Conservation (phyloP, 805 yeast species). For the Candida taoyuanica region DNA sequence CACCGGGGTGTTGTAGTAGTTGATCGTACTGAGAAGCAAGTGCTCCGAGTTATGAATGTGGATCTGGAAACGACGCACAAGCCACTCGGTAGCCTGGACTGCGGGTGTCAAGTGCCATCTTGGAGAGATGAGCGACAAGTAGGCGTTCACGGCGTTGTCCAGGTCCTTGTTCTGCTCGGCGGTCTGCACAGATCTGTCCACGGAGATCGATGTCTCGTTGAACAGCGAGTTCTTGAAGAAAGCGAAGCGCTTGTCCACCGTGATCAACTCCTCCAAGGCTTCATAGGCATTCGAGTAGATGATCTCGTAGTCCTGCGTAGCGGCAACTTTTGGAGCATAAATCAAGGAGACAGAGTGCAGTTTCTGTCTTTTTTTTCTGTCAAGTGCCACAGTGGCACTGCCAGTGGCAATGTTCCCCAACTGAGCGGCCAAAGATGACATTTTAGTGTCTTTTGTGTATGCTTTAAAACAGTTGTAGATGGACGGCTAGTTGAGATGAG, state of each 20-base stretch:
- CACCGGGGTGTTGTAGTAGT: slow-evolving; percentile 71
- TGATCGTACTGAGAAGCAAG: slow-evolving; percentile 66
- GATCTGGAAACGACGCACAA: slow-evolving; percentile 83
- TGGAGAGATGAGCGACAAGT: slow-evolving; percentile 69
- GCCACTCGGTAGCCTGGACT: slow-evolving; percentile 87
- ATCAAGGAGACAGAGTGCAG: slow-evolving; percentile 85
- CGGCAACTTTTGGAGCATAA: slow-evolving; percentile 81
- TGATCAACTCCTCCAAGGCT: slow-evolving; percentile 68
- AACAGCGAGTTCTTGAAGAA: slow-evolving; percentile 70
- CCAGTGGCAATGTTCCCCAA: slow-evolving; percentile 62
- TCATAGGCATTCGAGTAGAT: slow-evolving; percentile 68
- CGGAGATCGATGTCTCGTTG: slow-evolving; percentile 70
- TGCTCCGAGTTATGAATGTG: slow-evolving; percentile 76
- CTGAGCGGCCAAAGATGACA: slow-evolving; percentile 77
- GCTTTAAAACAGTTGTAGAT: not conserved
- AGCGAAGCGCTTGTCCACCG: slow-evolving; percentile 70
- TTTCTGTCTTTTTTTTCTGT: slow-evolving; percentile 81
- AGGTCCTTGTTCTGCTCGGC: slow-evolving; percentile 72
- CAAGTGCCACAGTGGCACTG: slow-evolving; percentile 70
- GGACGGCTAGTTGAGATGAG: too few relatives aligned
- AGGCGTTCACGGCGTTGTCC: slow-evolving; percentile 69
- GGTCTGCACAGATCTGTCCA: slow-evolving; percentile 81
- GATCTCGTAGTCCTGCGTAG: slow-evolving; percentile 89
- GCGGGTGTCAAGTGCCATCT: slow-evolving; percentile 74
- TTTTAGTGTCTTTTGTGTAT: slow-evolving; percentile 2